Base-by-base conservation (phyloP, 2,329 filamentous ascomycete genomes). In the Neofusicoccum sp. region DNA sequence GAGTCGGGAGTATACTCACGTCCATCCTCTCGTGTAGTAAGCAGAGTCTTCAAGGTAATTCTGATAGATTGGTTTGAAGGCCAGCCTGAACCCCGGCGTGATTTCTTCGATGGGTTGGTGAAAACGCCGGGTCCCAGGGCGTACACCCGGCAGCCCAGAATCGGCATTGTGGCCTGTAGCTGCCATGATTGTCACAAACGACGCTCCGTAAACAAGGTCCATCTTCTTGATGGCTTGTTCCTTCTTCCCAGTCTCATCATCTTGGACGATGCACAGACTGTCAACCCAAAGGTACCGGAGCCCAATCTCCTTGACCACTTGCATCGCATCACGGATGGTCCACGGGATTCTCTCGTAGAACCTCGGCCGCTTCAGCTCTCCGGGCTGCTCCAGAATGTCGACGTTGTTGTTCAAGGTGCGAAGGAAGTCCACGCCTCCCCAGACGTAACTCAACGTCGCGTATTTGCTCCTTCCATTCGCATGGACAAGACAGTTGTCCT, bases 221-320 rank as follows among this genome's bases (percentile, higher is more conserved):
- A 51, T 51, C 1, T 51, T 26, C 3, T 9, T 24, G 33, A 51
- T 26, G 9, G 38, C 8, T 12, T 33, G 14, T 6, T 38, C 16
- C 2, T 20, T 31, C 12, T 5, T 24, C 2, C 20, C 20, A 8
- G 11, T 26, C 8, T 60, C 36, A 47, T 62, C 59, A n/a, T 65
- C 54, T 43, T 65, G 61, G 7, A 62, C 30, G 36, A 65, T 64
- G 54, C 63, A 65, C 1, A 65, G 51, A 7, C 58, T 48, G 24
- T 65, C 63, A 3, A 65, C 60, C 64, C 64, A 65, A 11, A 65
- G 43, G 45, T 64, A 65, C 12, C 44, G 33, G 11, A 58, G 14
- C 4, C 44, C 51, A 3, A 65, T 31, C 5, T 26, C 24, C 24
- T 11, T 34, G 20, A 57, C 53, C 6, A 65, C 12, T 12, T 24